phyloP scores from a whole-genome alignment of 352 stramenopile genomes.

The Phytophthora pseudosyringae region DNA sequence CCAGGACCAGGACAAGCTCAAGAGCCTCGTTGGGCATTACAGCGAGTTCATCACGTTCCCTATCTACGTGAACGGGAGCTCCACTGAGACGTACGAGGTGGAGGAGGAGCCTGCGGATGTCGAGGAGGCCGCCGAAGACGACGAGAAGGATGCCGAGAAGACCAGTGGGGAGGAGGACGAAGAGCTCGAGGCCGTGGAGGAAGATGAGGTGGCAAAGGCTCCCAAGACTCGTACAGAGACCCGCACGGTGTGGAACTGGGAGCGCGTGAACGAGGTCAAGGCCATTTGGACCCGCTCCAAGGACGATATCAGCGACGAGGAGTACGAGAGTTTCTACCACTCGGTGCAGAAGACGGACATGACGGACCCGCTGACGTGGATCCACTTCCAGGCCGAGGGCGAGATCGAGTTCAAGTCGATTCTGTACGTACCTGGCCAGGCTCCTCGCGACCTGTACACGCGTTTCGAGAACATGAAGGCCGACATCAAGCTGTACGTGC shows the following conservation, averaged over 20 bases:
- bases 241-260: slow-evolving; percentile 95
- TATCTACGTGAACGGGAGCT: slow-evolving; percentile 97
- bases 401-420: slow-evolving; percentile 99
- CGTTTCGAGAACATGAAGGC: slow-evolving; percentile 93
- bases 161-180: slow-evolving; percentile 48
- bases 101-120: slow-evolving; percentile 80
- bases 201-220: slow-evolving; percentile 55
- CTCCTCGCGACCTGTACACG: slow-evolving; percentile 89
- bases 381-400: slow-evolving; percentile 99
- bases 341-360: slow-evolving; percentile 92
- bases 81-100: slow-evolving; percentile 93
- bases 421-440: slow-evolving; percentile 95
- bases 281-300: slow-evolving; percentile 98
- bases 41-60: slow-evolving; percentile 99
- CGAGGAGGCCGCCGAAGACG: slow-evolving; percentile 53
- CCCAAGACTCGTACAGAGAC: slow-evolving; percentile 92
- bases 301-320: slow-evolving; percentile 97
- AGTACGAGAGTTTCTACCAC: slow-evolving; percentile 99
- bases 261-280: slow-evolving; percentile 96
- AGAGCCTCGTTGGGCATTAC: slow-evolving; percentile 96
- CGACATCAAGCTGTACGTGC: slow-evolving; percentile 98
- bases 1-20: slow-evolving; percentile 94
- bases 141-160: slow-evolving; percentile 59
- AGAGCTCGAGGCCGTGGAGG: slow-evolving; percentile 85
- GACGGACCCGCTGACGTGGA: slow-evolving; percentile 94